Evolutionary conservation across 257 asterid genomes (phyloP), one percentile per base, ranked within the genome.

Genomic region (Solanum lycopersicoides): DNA sequence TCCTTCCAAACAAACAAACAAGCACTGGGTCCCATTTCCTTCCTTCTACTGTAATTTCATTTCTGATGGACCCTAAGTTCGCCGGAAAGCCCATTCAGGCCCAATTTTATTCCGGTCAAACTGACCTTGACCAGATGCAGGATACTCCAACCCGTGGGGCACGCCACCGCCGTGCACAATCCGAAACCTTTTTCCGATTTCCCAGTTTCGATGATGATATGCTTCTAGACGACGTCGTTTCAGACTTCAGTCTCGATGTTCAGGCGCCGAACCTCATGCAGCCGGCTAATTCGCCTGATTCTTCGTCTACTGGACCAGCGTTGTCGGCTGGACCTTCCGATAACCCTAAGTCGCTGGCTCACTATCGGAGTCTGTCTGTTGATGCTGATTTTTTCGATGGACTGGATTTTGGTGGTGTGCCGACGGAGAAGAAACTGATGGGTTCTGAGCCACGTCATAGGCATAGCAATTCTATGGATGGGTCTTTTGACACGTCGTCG

Each of bases 321-420:
- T 92, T 86, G 89, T 90, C 91, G 15, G 76, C 63, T 34, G 91
- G 83, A 88, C 84, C 88, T 28, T n/a, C 32, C 3, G 63, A 44
- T 21, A 80, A 80, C 75, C 90, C 88, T 71, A 90, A 89, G 86
- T 83, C 90, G 3, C 83, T 75, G 88, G 72, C 93, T 88, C 99
- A 94, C 84, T 88, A 92, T 63, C 90, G 99, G 89, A 95, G 98
- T 90, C 87, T 96, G 9, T 96, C 99, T 53, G 95, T 95, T 77
- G 99, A 95, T 88, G 95, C 97, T 47, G 98, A 94, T 86, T 96
- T 96, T 83, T 96, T 96, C 41, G 97, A 94, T 39, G 98, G 98
- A 47, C 91, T 96, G 56, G 93, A 88, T 42, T 88, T 93, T 53
- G 96, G 93, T 77, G 92, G 75, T 30, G 91, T 53, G 87, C 85